Base-by-base conservation (phyloP, 1,284 basidiomycete genomes). In the Coriolopsis trogii region DNA sequence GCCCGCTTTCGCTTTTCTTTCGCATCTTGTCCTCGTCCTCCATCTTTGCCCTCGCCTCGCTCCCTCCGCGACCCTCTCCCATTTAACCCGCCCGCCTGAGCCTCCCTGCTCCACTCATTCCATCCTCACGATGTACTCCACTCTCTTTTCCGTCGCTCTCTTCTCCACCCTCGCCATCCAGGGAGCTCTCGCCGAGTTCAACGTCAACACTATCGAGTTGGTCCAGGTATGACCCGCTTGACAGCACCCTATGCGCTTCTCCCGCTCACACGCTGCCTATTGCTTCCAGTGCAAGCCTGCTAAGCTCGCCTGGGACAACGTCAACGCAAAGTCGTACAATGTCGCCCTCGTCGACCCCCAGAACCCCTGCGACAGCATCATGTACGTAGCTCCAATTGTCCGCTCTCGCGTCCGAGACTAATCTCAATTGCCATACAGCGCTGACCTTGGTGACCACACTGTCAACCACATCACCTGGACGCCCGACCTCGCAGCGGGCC, bases 121-220 rank as follows among this genome's bases (percentile, higher is more conserved):
- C 56, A 56, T 53, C 48, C 50, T 50, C 53, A 74, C 66, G 63
- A 91, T 91, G 88, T 85, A 83, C 80, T 73, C 82, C 73, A 87
- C 88, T 74, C 71, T 91, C 86, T 46, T 89, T 88, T 77, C 78
- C 55, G 68, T 80, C 72, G 76, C 84, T 68, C 79, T 90, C 82
- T 72, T 89, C 76, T 70, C 78, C 65, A 67, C 75, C 60, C 70
- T 83, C 67, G 76, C 78, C 67, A 64, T 81, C 66, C 74, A 66
- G 59, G 73, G 73, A 66, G 82, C 74, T 49, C 61, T 77, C 46
- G 84, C 86, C 41, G 73, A 71, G 8, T 78, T 89, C 61, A 63
- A 70, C 31, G 72, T 89, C 63, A 64, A 64, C 56, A 81, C 79
- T 40, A 21, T 59, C 36, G 50, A 59, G 3, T 51, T 88, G 45